Evolutionary conservation across 257 asterid species (phyloP).

Genomic region (Solanum lignicaule): DNA sequence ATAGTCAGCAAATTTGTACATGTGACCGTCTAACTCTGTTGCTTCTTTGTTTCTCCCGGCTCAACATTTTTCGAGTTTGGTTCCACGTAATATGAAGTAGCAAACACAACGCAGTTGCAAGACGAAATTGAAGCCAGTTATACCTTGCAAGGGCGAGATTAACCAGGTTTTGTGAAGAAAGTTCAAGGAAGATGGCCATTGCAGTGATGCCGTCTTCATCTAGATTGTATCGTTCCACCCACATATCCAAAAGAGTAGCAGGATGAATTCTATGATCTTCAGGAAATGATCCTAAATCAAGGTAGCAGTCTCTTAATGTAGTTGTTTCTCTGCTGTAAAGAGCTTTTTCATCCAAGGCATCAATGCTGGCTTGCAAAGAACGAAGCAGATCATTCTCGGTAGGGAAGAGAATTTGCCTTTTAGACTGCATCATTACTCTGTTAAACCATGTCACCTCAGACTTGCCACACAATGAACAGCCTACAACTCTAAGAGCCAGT

Average conservation of each 20-base stretch:
- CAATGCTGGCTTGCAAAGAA: constrained; percentile 21
- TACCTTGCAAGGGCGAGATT: constrained; percentile 25
- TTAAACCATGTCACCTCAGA: constrained; percentile 13
- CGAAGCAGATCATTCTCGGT: constrained; percentile 6
- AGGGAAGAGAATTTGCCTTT: constrained; percentile 14
- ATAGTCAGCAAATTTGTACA: neutral
- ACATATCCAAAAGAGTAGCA: constrained; percentile 20
- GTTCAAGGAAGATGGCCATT: constrained; percentile 8
- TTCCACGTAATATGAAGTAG: neutral
- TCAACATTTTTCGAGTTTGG: neutral
- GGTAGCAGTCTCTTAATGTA: constrained; percentile 14
- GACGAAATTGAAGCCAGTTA: neutral
- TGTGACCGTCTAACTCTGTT: neutral
- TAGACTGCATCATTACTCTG: constrained; percentile 6
- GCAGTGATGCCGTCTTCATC: constrained; percentile 15
- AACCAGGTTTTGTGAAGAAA: constrained; percentile 19
- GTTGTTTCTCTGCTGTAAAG: neutral
- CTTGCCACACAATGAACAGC: constrained; percentile 13
- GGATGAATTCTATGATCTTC: constrained; percentile 28
- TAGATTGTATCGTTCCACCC: constrained; percentile 25
- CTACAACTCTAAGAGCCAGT: constrained; percentile 28
- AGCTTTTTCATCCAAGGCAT: constrained; percentile 4
- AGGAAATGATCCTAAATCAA: constrained; percentile 24
- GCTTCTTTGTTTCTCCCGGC: neutral
- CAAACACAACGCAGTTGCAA: neutral